phyloP scores from a whole-genome alignment of 257 asterid genomes.

The Scutellaria baicalensis region DNA sequence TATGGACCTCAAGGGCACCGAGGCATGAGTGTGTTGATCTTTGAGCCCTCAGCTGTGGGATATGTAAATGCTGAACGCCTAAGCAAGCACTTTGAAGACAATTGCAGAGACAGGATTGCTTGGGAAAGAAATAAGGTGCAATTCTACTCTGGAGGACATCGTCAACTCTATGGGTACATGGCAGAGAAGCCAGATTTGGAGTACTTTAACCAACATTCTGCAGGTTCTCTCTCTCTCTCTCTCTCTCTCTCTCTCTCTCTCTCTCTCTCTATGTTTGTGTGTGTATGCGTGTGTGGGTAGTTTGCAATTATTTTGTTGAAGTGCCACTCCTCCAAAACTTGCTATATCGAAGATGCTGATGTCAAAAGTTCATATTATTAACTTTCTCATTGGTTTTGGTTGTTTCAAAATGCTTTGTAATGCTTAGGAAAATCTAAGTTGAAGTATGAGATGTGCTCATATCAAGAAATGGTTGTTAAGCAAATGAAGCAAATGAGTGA shows the following conservation, averaged over 20 bases:
- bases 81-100: constrained; percentile 39
- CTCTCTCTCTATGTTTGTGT: too few species aligned
- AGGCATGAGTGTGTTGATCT: constrained; percentile 42
- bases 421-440: constrained; percentile 50
- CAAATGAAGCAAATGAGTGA: constrained; percentile 61
- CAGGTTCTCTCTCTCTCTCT: constrained; percentile 20
- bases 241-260: neutral
- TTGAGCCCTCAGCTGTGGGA: constrained; percentile 53
- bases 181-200: constrained; percentile 44
- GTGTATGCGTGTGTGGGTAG: too few species aligned
- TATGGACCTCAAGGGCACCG: constrained; percentile 69
- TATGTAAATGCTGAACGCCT: constrained; percentile 53
- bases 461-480: constrained; percentile 48
- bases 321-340: neutral
- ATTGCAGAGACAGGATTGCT: constrained; percentile 35
- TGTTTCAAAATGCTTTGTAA: constrained; percentile 1
- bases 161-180: constrained; percentile 47
- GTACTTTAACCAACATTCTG: constrained; percentile 42
- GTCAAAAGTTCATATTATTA: neutral
- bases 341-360: neutral
- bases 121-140: constrained; percentile 31
- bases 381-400: neutral
- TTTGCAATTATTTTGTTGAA: neutral
- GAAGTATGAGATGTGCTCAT: constrained; percentile 51
- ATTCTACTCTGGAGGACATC: constrained; percentile 37